Conservation (phyloP, 768 basidiomycete genomes). For the Boletus subcaerulescens region DNA sequence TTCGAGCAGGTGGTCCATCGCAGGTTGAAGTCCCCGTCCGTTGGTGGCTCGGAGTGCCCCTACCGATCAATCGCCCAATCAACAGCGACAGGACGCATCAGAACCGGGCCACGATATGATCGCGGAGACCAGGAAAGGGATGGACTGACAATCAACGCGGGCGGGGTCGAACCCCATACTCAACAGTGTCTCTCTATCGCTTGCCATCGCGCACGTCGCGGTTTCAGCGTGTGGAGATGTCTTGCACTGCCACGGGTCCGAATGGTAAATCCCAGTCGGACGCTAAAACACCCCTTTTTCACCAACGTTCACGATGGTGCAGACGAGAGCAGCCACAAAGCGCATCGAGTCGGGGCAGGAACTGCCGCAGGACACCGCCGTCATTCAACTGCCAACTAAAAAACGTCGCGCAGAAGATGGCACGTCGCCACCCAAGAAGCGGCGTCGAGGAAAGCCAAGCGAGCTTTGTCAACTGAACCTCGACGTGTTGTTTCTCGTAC, state of each 20-base stretch:
- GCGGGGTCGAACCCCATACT: constrained; percentile 85
- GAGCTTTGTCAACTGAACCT: background rate
- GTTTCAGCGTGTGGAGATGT: too few relatives aligned
- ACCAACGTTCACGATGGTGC: background rate
- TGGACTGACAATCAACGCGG: constrained; percentile 77
- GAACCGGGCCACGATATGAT: background rate
- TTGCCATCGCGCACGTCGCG: constrained; percentile 30
- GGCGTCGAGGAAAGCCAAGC: background rate
- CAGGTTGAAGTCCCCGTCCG: constrained; percentile 82
- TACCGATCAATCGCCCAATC: constrained; percentile 26
- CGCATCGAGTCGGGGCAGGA: background rate
- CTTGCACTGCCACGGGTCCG: too few relatives aligned
- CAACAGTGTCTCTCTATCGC: constrained; percentile 72
- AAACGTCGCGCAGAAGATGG: background rate
- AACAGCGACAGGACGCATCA: too few relatives aligned
- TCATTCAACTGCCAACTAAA: background rate
- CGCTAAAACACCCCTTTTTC: background rate
- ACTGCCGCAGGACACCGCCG: background rate
- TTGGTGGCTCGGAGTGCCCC: constrained; percentile 89
- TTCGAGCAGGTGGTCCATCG: constrained; percentile 86
- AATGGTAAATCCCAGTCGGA: too few relatives aligned
- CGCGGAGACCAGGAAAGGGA: background rate
- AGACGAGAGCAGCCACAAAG: background rate
- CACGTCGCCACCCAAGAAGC: background rate
- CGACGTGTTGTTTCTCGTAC: background rate